Base-by-base conservation (phyloP, 2,329 filamentous ascomycete species). In the Pyrenochaeta sp. region DNA sequence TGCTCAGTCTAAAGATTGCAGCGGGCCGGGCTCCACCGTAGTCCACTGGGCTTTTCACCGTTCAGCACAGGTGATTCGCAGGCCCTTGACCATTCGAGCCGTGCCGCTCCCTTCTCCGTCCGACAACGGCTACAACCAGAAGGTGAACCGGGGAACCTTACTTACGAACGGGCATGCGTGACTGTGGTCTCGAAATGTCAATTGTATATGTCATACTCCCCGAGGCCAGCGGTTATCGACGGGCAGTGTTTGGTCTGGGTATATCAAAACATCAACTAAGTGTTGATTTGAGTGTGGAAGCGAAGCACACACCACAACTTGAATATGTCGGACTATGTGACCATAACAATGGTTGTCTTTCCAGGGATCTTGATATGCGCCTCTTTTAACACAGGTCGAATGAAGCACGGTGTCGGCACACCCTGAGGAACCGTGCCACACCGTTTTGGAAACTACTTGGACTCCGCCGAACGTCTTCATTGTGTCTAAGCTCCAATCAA, bases 81-180 rank as follows among this genome's bases (percentile, higher is more conserved):
- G 61, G 52, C 44, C 60, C 46, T 53, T 47, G 37, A 50, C 58
- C 56, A 55, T 45, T 64, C 67, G 72, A 62, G 65, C 72, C 71
- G 72, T 71, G 67, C 72, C 72, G 72, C 65, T 69, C 61, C 61
- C 66, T 66, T 65, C 54, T 59, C 55, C 58, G 57, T 62, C 52
- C 60, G 64, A 63, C 62, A 62, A 66, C 61, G 61, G 54, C 40
- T 48, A 55, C 50, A 37, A 62, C 59, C 58, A 61, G 59, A 60
- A 45, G 43, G 34, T 54, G 45, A 58, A 44, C 57, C 52, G 50
- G 50, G 44, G 43, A 48, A 56, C 62, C 49, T 51, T 28, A 48
- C 50, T 53, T 28, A 48, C 50, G 55, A 50, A 52, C 30, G 39
- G 50, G 28, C 24, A 37, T 19, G 49, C 32, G 24, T 54, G 34